Base-by-base conservation (phyloP, 73 alveolate species). In the Blepharisma japonicum region DNA sequence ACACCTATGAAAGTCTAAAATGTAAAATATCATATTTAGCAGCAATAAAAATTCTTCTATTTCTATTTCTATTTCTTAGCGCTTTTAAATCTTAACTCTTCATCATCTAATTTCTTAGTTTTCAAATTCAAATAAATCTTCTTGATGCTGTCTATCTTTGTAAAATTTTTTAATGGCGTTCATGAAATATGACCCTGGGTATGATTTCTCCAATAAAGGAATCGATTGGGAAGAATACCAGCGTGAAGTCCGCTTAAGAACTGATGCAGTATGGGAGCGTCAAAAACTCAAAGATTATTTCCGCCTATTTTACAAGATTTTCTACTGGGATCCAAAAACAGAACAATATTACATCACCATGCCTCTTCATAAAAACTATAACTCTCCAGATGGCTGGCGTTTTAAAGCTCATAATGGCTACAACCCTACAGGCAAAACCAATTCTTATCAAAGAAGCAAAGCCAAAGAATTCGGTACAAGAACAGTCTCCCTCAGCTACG, bases 211-310 rank as follows among this genome's bases (percentile, higher is more conserved):
- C 6, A 89, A 83, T 7, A 84, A 89, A 56, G 81, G 86, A 71
- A 79, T 84, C 6, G 81, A 87, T 78, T 87, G 94, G 94, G 71
- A 56, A 7, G 78, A 83, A 18, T 87, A 87, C 85, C 74, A 83
- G 80, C 48, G 77, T 45, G 94, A 87, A 50, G 88, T 72, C 71
- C 38, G 83, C 21, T 79, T 87, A 23, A 78, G 94, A 72, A 87
- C 94, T 45, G 94, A 87, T 74, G 91, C 94, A 6, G 91, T 84
- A n/a, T 87, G 94, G 94, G 94, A 87, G 56, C 68, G 83, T 50
- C 5, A 83, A 21, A 87, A 87, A 74, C 87, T 87, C 11, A 68
- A 78, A 55, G 94, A 87, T 67, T 55, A 61, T 68, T 87, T 87
- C 89, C 87, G 87, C 72, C 25, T 84, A 18, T 68, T 68, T 45